phyloP scores from a whole-genome alignment of 2,329 filamentous ascomycete genomes.

The Penicillium decumbens region DNA sequence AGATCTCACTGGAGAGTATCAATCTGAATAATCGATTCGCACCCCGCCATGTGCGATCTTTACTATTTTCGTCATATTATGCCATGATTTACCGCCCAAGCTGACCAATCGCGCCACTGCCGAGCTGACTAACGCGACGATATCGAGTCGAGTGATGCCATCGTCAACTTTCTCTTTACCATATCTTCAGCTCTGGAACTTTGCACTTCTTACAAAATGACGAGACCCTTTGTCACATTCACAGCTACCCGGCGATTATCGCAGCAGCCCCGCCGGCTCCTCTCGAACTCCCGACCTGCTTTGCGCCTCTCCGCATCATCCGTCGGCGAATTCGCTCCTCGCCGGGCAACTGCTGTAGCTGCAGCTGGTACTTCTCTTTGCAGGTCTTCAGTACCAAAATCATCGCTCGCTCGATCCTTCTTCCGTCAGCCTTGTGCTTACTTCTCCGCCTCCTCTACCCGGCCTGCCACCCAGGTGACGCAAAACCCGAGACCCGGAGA shows the following conservation, averaged over 20 bases:
- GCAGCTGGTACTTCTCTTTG: neutral
- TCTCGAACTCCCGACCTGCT: conserved; percentile 23
- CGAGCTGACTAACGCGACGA: conserved; percentile 29
- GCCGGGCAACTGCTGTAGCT: conserved; percentile 12
- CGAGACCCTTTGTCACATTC: conserved; percentile 26
- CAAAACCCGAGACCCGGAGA: conserved; percentile 74
- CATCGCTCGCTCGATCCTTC: neutral
- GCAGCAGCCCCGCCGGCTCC: conserved; percentile 17
- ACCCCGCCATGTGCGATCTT: conserved; percentile 17
- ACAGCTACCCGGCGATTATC: conserved; percentile 23
- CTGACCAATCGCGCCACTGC: conserved; percentile 29
- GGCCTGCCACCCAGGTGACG: conserved; percentile 41
- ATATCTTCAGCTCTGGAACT: conserved; percentile 2
- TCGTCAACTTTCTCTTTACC: conserved; percentile 19
- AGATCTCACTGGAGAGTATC: neutral
- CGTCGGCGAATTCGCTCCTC: conserved; percentile 20
- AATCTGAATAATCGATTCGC: neutral
- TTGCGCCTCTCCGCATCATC: conserved; percentile 30
- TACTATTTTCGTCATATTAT: conserved; percentile 20
- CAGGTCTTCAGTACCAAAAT: neutral
- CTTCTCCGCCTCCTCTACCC: conserved; percentile 35
- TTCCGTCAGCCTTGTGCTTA: conserved; percentile 23
- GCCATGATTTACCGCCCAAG: conserved; percentile 22
- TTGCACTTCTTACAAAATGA: conserved; percentile 23
- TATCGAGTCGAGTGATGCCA: conserved; percentile 21